Conservation (phyloP, 2,329 filamentous ascomycete species). For the Fusarium sp. region DNA sequence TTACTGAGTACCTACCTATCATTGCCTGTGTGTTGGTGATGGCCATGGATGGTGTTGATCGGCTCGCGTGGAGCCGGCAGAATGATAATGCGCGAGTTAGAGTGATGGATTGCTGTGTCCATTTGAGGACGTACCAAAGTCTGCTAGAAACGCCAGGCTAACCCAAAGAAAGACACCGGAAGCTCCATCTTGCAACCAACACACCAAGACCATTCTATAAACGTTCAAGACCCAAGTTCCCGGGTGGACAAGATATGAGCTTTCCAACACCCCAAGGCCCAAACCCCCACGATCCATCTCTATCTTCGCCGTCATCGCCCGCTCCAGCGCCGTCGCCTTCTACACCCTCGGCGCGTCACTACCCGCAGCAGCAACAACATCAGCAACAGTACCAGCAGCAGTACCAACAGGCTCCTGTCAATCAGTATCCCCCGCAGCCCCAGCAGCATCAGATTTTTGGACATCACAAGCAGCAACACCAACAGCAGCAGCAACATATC, state of each 20-base stretch:
- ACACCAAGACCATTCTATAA: slow-evolving; percentile 39
- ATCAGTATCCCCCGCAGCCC: slow-evolving; percentile 29
- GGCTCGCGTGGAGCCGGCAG: slow-evolving; percentile 7
- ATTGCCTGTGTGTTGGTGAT: background rate
- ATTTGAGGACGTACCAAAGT: slow-evolving; percentile 19
- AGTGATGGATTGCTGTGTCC: background rate
- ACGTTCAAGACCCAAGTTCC: slow-evolving; percentile 38
- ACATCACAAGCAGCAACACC: slow-evolving; percentile 35
- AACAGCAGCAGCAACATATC: slow-evolving; percentile 39
- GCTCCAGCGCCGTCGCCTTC: slow-evolving; percentile 25
- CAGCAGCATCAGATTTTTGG: slow-evolving; percentile 42
- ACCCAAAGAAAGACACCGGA: slow-evolving; percentile 41
- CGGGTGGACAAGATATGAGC: slow-evolving; percentile 48
- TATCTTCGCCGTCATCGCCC: slow-evolving; percentile 33
- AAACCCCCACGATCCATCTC: slow-evolving; percentile 42
- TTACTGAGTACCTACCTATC: background rate
- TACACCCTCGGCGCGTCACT: slow-evolving; percentile 44
- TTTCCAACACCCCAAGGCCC: slow-evolving; percentile 46
- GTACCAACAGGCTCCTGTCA: slow-evolving; percentile 32
- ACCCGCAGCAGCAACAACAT: slow-evolving; percentile 39
- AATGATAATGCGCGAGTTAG: slow-evolving; percentile 34
- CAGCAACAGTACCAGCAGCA: slow-evolving; percentile 37
- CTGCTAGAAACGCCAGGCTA: slow-evolving; percentile 36
- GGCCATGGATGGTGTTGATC: background rate
- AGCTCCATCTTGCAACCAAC: slow-evolving; percentile 38